These are phyloP conservation scores for Leccinum arenicola DNA, from an alignment of 768 basidiomycete genomes.

Conservation along the genomic window DNA sequence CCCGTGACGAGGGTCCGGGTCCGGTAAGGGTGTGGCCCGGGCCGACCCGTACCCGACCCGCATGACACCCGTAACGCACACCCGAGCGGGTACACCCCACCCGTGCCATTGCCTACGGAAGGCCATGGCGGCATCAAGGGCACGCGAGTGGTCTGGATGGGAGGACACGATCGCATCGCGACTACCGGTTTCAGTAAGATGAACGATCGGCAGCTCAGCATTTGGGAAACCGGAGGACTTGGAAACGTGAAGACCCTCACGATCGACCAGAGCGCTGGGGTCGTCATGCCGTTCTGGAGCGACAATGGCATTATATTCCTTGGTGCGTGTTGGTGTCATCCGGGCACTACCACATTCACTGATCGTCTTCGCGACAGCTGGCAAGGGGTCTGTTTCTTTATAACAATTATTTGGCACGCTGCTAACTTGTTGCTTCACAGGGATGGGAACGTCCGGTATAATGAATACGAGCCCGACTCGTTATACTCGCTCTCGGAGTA, in stretches of 20 bases:
- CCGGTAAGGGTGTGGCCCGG: too few relatives aligned
- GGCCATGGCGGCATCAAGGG: constrained; percentile 95
- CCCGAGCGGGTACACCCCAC: too few relatives aligned
- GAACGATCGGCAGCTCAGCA: constrained; percentile 85
- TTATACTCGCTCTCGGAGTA: constrained; percentile 80
- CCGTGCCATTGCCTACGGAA: constrained; percentile 42
- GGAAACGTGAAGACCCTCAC: constrained; percentile 71
- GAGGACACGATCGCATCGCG: constrained; percentile 80
- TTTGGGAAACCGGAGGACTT: constrained; percentile 87
- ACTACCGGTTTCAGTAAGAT: constrained; percentile 98
- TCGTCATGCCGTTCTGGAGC: constrained; percentile 96
- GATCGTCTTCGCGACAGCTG: constrained; percentile 45
- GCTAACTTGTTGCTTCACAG: constrained; percentile 38
- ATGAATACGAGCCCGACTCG: constrained; percentile 87
- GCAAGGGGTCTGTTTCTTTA: constrained; percentile 73
- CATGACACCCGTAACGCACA: too few relatives aligned
- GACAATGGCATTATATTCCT: constrained; percentile 91
- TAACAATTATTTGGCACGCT: not conserved
- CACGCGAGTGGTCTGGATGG: constrained; percentile 86
- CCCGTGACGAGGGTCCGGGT: too few relatives aligned
- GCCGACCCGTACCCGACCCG: too few relatives aligned
- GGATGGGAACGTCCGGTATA: constrained; percentile 96
- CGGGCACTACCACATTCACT: not conserved
- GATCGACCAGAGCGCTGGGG: constrained; percentile 89
- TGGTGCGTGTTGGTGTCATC: constrained; percentile 39